These are phyloP conservation scores for Populus euphratica DNA, from an alignment of 345 rosid species.

Conservation along the genomic window DNA sequence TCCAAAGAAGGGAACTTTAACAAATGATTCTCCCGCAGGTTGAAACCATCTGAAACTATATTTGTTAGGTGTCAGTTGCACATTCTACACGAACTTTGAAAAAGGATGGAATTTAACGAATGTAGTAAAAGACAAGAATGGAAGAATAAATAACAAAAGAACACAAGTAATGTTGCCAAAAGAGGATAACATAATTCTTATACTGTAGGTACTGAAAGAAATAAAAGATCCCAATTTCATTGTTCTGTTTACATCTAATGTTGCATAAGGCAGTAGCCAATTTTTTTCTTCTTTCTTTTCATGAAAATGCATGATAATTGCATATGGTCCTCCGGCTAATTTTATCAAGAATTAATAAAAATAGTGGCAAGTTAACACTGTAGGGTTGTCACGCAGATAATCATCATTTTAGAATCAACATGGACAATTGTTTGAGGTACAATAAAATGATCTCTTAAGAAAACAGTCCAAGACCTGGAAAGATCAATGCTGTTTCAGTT, in stretches of 20 bases:
- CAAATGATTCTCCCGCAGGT: constrained; percentile 65
- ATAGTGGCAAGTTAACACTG: background rate
- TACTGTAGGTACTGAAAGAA: background rate
- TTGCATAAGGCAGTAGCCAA: background rate
- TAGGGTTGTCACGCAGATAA: background rate
- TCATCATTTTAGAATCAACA: background rate
- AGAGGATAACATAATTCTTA: background rate
- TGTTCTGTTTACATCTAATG: background rate
- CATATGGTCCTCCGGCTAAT: background rate
- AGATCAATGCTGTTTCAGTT: background rate
- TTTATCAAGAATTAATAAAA: background rate
- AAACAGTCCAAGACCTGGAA: background rate
- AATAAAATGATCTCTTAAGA: background rate
- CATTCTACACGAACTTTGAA: background rate
- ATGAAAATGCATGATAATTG: background rate
- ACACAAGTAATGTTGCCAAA: background rate
- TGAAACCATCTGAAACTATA: constrained; percentile 92
- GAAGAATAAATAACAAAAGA: background rate
- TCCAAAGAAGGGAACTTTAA: constrained; percentile 78
- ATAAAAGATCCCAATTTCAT: background rate
- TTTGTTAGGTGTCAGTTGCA: constrained; percentile 40
- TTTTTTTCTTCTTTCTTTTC: background rate
- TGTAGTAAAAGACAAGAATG: background rate
- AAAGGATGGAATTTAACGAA: background rate
- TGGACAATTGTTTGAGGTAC: background rate